phyloP scores from a whole-genome alignment of 495 filamentous ascomycete species.

The Aspergillus indologenus region DNA sequence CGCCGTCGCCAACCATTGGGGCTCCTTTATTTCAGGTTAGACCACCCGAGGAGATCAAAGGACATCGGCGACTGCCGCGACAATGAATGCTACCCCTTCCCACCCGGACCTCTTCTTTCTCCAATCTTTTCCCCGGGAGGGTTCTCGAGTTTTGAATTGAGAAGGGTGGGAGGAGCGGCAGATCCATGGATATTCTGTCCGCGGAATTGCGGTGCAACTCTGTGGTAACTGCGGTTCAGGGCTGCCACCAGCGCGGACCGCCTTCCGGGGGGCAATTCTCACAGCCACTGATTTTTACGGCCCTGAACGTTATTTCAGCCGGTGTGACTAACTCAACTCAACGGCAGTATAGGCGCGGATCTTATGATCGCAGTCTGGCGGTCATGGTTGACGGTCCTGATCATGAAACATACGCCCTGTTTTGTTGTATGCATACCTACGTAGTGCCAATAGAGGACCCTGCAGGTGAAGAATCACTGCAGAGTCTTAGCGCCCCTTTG shows the following conservation, averaged over 20 bases:
- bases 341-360: background rate
- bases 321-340: slow-evolving; percentile 2
- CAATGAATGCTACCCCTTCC: background rate
- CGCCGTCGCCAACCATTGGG: background rate
- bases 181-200: background rate
- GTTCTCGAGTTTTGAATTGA: background rate
- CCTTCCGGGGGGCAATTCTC: background rate
- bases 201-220: background rate
- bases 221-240: background rate
- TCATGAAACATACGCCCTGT: background rate
- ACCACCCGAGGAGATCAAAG: background rate
- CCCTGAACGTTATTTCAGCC: background rate
- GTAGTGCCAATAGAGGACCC: background rate
- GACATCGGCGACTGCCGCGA: slow-evolving; percentile 5
- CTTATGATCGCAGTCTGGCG: background rate
- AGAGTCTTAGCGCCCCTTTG: background rate
- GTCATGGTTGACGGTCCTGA: background rate
- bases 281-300: background rate
- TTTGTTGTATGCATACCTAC: background rate
- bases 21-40: background rate
- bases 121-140: background rate
- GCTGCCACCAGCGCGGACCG: background rate
- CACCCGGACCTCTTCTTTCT: background rate
- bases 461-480: background rate
- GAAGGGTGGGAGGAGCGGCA: background rate